Evolutionary conservation across 2,329 filamentous ascomycete genomes (phyloP), one percentile per base, ranked within the genome.

Genomic region (Sporothrix brunneoviolacea): DNA sequence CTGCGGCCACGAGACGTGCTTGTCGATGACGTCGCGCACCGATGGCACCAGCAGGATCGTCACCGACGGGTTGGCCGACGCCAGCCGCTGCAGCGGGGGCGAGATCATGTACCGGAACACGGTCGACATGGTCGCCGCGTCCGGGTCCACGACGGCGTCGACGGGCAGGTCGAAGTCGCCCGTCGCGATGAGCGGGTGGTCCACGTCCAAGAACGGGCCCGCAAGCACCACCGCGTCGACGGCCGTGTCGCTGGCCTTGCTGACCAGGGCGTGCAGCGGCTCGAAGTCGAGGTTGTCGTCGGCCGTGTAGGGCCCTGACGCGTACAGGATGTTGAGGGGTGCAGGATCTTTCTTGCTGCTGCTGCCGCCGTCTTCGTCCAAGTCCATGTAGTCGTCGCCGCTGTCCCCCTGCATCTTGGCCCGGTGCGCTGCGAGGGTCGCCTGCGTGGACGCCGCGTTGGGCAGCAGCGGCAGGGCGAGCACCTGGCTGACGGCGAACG

Each of bases 241-340:
- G 56, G 80, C 83, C 19, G 76, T 79, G 56, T 88, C 82, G 15
- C 82, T 82, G 8, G 91, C 90, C 60, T 84, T 83, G 58, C 79
- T 77, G 63, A 91, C 91, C 15, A 98, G 76, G 27, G 87, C 82
- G 60, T 90, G 83, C 2, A 98, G 72, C 8, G 91, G 86, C 61
- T 94, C 87, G 63, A 91, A 98, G 57, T 90, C 86, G 40, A 98
- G 82, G 62, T 94, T 94, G 61, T 91, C 87, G 59, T 97, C 91
- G 3, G 90, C 82, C 0, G 91, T 95, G 67, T 94, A 98, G 0
- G 93, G 93, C 0, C 93, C 93, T 0, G 89, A 80, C 2, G 86
- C 88, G 52, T 91, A 76, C 33, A 96, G 67, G 45, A 95, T 72
- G 59, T 78, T 90, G 16, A 97, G 68, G 1, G 91, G 90, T 8